Evolutionary conservation across 345 rosid species (phyloP).

Genomic region (Pseudoturritis turrita): DNA sequence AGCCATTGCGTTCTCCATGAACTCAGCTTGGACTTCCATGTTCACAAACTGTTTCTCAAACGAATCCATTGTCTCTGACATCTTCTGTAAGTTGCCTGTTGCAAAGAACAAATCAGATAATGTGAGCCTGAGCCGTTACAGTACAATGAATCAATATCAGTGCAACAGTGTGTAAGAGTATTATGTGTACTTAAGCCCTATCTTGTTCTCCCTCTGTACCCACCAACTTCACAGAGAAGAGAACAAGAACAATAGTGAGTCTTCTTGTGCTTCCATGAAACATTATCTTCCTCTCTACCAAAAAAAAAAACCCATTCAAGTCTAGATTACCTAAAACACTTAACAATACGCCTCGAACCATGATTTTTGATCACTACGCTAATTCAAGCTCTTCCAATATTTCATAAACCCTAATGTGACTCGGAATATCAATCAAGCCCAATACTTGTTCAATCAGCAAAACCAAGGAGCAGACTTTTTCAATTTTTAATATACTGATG

Average conservation of each 20-base stretch:
- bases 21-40: slow-evolving; percentile 97
- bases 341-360: background rate
- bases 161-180: background rate
- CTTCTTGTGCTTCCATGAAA: background rate
- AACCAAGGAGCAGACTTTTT: background rate
- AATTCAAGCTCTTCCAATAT: background rate
- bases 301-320: background rate
- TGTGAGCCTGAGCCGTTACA: background rate
- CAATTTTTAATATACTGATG: background rate
- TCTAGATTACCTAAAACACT: background rate
- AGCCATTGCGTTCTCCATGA: slow-evolving; percentile 93
- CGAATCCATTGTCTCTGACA: slow-evolving; percentile 96
- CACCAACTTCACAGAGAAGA: background rate
- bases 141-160: background rate
- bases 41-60: slow-evolving; percentile 96
- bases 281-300: background rate
- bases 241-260: background rate
- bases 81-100: slow-evolving; percentile 92
- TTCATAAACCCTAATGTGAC: background rate
- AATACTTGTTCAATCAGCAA: background rate
- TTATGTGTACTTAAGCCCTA: background rate
- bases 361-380: background rate
- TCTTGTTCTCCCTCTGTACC: background rate
- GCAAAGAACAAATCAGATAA: background rate
- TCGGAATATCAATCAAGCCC: background rate